Conservation (phyloP, 345 rosid genomes). For the Brassica carinata region DNA sequence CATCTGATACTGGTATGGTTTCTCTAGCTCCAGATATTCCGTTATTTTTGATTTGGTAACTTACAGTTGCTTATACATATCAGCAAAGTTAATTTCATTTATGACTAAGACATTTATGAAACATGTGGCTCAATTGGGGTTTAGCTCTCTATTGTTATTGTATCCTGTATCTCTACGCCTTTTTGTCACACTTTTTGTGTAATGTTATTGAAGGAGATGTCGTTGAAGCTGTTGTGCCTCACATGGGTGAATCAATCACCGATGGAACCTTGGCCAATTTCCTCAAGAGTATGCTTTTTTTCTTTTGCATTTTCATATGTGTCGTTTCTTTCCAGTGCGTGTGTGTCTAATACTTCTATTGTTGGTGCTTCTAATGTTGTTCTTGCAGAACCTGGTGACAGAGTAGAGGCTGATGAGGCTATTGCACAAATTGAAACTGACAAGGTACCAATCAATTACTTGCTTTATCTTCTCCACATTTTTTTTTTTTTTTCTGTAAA, state of each 20-base stretch:
- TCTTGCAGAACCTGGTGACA: conserved; percentile 85
- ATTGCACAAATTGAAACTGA: conserved; percentile 98
- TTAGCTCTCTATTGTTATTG: conserved; percentile 4
- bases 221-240: conserved; percentile 79
- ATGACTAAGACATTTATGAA: not conserved
- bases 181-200: conserved; percentile 25
- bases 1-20: conserved; percentile 69
- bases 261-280: conserved; percentile 81
- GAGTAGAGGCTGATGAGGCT: conserved; percentile 81
- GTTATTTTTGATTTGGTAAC: not conserved
- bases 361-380: not conserved
- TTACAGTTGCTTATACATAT: not conserved
- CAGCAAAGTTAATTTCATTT: not conserved
- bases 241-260: conserved; percentile 90
- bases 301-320: conserved; percentile 11
- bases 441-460: conserved; percentile 53
- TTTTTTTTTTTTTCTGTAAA: not conserved
- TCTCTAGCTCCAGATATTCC: not conserved
- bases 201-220: conserved; percentile 54
- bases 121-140: not conserved
- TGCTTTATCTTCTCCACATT: not conserved
- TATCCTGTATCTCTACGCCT: not conserved
- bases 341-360: not conserved
- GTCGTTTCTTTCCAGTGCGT: not conserved
- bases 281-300: conserved; percentile 59